Base-by-base conservation (phyloP, 495 filamentous ascomycete genomes). In the Daldinia vernicosa region DNA sequence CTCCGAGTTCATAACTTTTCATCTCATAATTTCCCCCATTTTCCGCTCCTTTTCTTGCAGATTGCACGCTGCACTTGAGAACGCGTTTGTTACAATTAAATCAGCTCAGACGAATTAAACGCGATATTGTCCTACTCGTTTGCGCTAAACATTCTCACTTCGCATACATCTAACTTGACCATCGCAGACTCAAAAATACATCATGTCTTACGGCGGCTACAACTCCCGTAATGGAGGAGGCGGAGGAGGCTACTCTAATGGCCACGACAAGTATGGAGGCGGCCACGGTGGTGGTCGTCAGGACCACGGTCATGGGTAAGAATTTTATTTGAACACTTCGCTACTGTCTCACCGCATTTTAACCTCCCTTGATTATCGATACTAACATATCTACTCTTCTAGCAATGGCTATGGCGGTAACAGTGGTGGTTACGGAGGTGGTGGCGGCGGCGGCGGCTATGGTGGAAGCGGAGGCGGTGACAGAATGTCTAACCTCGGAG, bases 401-500 rank as follows among this genome's bases (percentile, higher is more conserved):
- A 72, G 72, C 33, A 77, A 77, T 37, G 75, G 75, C 22, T 70
- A 77, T 39, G 80, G 54, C 12, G 55, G 81, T 39, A 81, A 83
- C 28, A 82, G 84, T 40, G 83, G 84, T 12, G 84, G 86, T 37
- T 60, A 60, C 37, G 56, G 56, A 19, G 84, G 85, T 51, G 84
- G 85, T 67, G 83, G 83, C 35, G 56, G 56, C 22, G 84, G 85
- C 53, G 84, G 85, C 66, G 83, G 83, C 39, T 83, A 81, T 72
- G 84, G 85, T 39, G 82, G 81, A 43, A 82, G 86, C 24, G 82
- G 82, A 26, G 88, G 84, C 64, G 90, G 92, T 69, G 93, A 99
- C 82, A 89, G 91, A 76, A 99, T 99, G 95, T 90, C 89, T 72
- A 90, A 91, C 80, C 91, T 99, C 59, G 95, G 95, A 70, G 88